Evolutionary conservation across 441 rosid species (phyloP).

Genomic region (Gossypium schwendimanii): DNA sequence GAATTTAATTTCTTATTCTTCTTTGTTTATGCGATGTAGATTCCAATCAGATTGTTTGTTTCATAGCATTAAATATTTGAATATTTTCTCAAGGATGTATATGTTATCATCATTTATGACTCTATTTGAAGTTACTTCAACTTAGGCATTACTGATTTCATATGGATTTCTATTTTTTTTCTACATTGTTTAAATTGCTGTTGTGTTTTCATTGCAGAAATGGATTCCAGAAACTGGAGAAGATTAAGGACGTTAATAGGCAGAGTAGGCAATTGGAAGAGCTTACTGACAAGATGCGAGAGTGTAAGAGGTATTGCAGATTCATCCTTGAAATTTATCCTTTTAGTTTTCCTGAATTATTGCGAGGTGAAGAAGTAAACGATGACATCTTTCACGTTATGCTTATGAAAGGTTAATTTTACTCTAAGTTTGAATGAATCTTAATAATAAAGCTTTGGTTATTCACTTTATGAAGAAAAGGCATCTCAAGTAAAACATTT

Average conservation of each 20-base stretch:
- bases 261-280: constrained; percentile 90
- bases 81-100: neutral
- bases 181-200: neutral
- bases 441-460: neutral
- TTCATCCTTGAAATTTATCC: neutral
- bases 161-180: neutral
- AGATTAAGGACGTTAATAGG: constrained; percentile 79
- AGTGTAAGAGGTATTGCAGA: constrained; percentile 67
- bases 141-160: neutral
- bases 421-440: neutral
- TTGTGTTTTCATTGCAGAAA: constrained; percentile 41
- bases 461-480: neutral
- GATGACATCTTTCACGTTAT: neutral
- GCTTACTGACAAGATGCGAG: constrained; percentile 91
- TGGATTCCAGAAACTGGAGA: constrained; percentile 94
- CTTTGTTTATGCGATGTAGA: neutral
- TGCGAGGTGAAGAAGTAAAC: neutral
- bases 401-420: neutral
- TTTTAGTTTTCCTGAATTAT: neutral
- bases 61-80: neutral
- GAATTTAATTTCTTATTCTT: constrained; percentile 15
- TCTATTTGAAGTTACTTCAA: neutral
- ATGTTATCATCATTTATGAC: no score
- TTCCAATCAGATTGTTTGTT: neutral
- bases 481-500: neutral